Conservation (phyloP, 2,329 filamentous ascomycete genomes). For the Clarireedia paspali region DNA sequence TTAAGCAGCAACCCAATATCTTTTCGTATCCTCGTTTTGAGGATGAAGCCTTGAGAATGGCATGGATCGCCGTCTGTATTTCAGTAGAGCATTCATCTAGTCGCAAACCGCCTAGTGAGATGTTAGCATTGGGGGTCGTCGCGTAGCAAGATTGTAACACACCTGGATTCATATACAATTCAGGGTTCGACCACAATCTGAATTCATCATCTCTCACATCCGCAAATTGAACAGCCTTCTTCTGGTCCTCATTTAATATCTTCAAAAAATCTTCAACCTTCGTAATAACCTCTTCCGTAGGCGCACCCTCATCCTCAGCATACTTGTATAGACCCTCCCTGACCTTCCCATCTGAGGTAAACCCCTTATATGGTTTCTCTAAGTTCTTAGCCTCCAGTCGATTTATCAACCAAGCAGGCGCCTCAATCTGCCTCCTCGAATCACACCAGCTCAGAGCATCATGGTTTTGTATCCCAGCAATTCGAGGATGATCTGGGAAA, state of each 20-base stretch:
- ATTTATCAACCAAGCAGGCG: constrained; percentile 27
- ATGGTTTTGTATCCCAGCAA: constrained; percentile 24
- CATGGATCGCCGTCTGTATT: constrained; percentile 21
- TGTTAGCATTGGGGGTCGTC: background rate
- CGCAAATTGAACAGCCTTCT: constrained; percentile 18
- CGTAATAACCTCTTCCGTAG: constrained; percentile 20
- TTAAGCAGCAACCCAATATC: constrained; percentile 23
- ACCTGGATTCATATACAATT: constrained; percentile 27
- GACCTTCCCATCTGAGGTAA: constrained; percentile 26
- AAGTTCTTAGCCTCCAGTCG: constrained; percentile 25
- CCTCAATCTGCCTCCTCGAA: constrained; percentile 25
- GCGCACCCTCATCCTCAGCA: constrained; percentile 26
- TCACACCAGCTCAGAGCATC: constrained; percentile 25
- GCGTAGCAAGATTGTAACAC: background rate
- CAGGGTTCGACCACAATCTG: constrained; percentile 27
- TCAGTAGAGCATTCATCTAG: constrained; percentile 21
- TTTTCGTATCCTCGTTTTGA: constrained; percentile 23
- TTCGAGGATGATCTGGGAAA: constrained; percentile 19
- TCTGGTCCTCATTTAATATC: constrained; percentile 18
- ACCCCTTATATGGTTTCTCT: constrained; percentile 26
- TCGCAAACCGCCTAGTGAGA: constrained; percentile 20
- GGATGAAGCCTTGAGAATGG: constrained; percentile 21
- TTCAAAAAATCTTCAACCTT: constrained; percentile 15
- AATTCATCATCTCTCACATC: constrained; percentile 25
- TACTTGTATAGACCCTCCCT: constrained; percentile 21